Percentiles rank a stretch among this genome's conserved stretches.
Conservation (phyloP, 257 asterid species). For the Solanum corneliomulleri region DNA sequence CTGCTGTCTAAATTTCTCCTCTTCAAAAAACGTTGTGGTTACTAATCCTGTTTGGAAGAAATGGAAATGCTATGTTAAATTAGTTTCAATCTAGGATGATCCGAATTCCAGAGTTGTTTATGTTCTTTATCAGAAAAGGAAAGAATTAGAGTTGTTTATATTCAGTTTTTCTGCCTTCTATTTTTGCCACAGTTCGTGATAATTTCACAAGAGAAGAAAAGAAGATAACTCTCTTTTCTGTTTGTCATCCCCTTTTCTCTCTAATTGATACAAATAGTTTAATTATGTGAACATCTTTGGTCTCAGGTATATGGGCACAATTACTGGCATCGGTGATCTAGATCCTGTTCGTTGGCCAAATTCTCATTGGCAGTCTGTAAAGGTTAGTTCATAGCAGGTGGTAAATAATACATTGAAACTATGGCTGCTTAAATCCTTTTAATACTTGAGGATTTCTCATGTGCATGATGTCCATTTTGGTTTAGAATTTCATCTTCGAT, state of each 20-base stretch:
- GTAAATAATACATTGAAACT: not conserved
- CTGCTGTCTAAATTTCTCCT: not conserved
- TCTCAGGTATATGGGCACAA: conserved; percentile 86
- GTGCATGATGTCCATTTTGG: not conserved
- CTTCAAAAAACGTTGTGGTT: not conserved
- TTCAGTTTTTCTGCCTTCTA: not conserved
- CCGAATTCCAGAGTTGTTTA: not conserved
- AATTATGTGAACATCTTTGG: not conserved
- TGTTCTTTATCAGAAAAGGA: not conserved
- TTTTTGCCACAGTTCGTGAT: not conserved
- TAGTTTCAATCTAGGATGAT: not conserved
- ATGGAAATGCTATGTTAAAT: not conserved
- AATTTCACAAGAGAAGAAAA: not conserved
- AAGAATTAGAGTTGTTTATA: not conserved
- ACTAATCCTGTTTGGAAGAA: not conserved
- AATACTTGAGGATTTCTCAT: not conserved
- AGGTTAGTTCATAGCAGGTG: conserved; percentile 28
- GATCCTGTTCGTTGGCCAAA: conserved; percentile 89
- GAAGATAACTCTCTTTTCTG: not conserved
- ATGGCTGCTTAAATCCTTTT: not conserved
- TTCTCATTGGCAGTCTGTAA: conserved; percentile 91
- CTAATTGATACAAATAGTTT: not conserved
- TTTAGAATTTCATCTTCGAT: not conserved
- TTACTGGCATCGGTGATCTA: conserved; percentile 73
- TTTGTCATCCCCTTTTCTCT: not conserved